Conservation (phyloP, 495 filamentous ascomycete species). For the Echria macrotheca region DNA sequence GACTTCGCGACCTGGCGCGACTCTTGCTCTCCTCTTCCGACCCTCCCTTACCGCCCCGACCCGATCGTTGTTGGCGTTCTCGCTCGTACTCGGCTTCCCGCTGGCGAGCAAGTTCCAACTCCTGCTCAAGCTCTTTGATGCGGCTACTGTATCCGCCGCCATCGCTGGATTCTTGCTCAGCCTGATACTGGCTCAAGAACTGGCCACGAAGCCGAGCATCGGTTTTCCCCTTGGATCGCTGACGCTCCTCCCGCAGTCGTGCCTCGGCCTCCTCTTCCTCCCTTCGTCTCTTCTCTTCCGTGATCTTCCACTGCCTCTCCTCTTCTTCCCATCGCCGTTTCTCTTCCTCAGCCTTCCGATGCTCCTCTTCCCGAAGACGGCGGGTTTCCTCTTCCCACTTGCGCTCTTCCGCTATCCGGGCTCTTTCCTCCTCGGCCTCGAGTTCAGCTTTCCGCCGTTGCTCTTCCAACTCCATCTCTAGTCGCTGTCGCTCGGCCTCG, state of each 20-base stretch:
- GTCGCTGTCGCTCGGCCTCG: slow-evolving; percentile 53
- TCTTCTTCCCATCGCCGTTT: slow-evolving; percentile 79
- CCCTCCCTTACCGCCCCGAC: slow-evolving; percentile 22
- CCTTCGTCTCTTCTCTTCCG: slow-evolving; percentile 66
- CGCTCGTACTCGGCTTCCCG: slow-evolving; percentile 79
- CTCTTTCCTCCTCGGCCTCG: slow-evolving; percentile 66
- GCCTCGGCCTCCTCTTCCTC: slow-evolving; percentile 72
- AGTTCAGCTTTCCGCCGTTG: slow-evolving; percentile 52
- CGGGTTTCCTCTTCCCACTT: slow-evolving; percentile 76
- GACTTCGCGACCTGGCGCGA: slow-evolving; percentile 35
- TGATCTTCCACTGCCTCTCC: slow-evolving; percentile 72
- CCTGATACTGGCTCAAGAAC: slow-evolving; percentile 80
- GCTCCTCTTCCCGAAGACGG: slow-evolving; percentile 62
- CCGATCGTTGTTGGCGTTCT: slow-evolving; percentile 62
- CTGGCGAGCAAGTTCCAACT: slow-evolving; percentile 79
- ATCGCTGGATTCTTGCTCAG: slow-evolving; percentile 42
- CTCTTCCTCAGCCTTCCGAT: slow-evolving; percentile 64
- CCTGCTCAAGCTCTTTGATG: slow-evolving; percentile 75
- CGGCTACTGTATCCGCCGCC: slow-evolving; percentile 42
- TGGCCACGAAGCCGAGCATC: slow-evolving; percentile 73
- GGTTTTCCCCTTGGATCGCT: slow-evolving; percentile 51
- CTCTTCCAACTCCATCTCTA: slow-evolving; percentile 63
- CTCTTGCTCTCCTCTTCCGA: slow-evolving; percentile 37
- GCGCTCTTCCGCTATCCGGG: slow-evolving; percentile 63
- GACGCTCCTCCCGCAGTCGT: slow-evolving; percentile 60